Evolutionary conservation across 2,329 filamentous ascomycete genomes (phyloP).

Genomic region (Stagonosporopsis chrysanthemi): DNA sequence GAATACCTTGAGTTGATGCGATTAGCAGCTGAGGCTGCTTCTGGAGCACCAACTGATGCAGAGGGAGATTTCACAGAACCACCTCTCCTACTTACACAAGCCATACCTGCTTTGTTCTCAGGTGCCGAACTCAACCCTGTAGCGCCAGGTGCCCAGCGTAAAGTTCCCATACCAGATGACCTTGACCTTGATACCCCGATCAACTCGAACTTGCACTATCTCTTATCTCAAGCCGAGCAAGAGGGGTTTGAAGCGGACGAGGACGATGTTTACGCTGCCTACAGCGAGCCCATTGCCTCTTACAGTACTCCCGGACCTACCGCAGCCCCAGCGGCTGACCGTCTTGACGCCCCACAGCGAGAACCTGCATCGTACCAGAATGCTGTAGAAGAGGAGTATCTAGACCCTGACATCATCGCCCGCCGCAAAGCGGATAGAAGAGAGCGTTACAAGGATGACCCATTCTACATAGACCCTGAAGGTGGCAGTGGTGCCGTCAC

Average conservation of each 20-base stretch:
- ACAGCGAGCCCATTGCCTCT: constrained; percentile 52
- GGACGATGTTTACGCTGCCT: constrained; percentile 56
- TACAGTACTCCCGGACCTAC: constrained; percentile 26
- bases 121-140: constrained; percentile 94
- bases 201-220: constrained; percentile 72
- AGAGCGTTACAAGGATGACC: constrained; percentile 89
- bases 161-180: constrained; percentile 79
- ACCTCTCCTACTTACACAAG: constrained; percentile 86
- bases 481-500: constrained; percentile 70
- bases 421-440: constrained; percentile 76
- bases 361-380: constrained; percentile 55
- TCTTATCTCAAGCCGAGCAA: constrained; percentile 65
- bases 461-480: constrained; percentile 81
- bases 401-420: constrained; percentile 77
- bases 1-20: constrained; percentile 91
- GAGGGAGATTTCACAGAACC: constrained; percentile 75
- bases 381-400: constrained; percentile 59
- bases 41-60: constrained; percentile 62
- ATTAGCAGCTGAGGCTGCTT: constrained; percentile 81
- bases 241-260: constrained; percentile 54
- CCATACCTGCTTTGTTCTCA: constrained; percentile 84
- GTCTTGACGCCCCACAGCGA: constrained; percentile 50
- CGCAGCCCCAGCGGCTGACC: constrained; percentile 51
- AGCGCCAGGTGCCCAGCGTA: constrained; percentile 79
- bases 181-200: constrained; percentile 84